Percentiles rank a stretch among this genome's conserved stretches.
Evolutionary conservation across 2,329 filamentous ascomycete genomes (phyloP).

Genomic region (Hypoxylon sp.): DNA sequence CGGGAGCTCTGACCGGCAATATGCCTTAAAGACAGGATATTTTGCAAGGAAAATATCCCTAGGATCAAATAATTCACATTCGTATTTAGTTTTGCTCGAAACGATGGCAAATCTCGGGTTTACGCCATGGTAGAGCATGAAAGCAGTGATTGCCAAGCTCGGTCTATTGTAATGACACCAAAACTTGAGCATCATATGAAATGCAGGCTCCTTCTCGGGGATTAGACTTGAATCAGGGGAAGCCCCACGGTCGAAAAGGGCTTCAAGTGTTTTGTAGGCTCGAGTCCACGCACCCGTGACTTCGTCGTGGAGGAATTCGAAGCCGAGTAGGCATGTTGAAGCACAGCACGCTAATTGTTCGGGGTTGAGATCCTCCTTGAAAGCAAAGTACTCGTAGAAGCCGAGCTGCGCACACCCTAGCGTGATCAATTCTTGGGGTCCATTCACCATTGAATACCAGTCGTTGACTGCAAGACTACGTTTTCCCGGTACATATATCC

Average conservation of each 20-base stretch:
- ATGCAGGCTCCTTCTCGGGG: neutral
- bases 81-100: neutral
- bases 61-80: neutral
- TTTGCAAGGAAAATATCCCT: neutral
- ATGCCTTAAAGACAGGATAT: neutral
- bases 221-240: slow-evolving; percentile 6
- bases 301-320: neutral
- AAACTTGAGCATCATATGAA: neutral
- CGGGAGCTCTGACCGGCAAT: neutral
- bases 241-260: slow-evolving; percentile 17
- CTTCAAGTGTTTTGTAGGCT: slow-evolving; percentile 6
- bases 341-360: neutral
- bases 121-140: slow-evolving; percentile 29
- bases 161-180: neutral
- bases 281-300: neutral
- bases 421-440: neutral
- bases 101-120: slow-evolving; percentile 27
- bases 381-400: slow-evolving; percentile 27
- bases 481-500: neutral
- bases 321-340: slow-evolving; percentile 6
- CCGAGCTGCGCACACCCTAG: slow-evolving; percentile 4
- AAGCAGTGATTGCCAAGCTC: slow-evolving; percentile 3
- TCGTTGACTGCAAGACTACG: neutral
- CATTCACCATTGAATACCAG: neutral
- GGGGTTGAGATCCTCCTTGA: neutral